A percentile compares a stretch with the other conserved stretches of the same genome.
These are phyloP conservation scores for Phytophthora hybrid DNA, from an alignment of 352 stramenopile species.

Conservation along the genomic window DNA sequence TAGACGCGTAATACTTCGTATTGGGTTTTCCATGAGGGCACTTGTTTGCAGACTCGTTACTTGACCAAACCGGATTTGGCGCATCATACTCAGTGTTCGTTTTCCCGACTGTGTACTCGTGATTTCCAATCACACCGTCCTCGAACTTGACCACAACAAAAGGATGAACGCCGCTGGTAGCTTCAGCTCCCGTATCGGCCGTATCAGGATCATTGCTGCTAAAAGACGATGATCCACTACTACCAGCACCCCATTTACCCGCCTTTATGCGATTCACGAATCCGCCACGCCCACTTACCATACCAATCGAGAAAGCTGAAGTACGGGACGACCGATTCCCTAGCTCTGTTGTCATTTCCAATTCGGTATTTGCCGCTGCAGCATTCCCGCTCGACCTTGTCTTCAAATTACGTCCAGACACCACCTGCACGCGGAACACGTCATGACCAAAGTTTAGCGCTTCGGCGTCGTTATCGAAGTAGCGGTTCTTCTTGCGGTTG, in stretches of 20 bases:
- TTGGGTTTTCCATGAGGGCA: constrained; percentile 78
- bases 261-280: constrained; percentile 83
- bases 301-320: constrained; percentile 64
- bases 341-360: constrained; percentile 34
- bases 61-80: constrained; percentile 71
- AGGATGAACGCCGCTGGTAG: constrained; percentile 47
- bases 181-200: constrained; percentile 27
- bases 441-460: constrained; percentile 84
- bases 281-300: constrained; percentile 44
- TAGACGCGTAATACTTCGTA: constrained; percentile 68
- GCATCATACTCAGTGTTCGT: constrained; percentile 90
- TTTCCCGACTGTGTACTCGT: constrained; percentile 74
- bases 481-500: constrained; percentile 76
- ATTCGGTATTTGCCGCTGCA: constrained; percentile 8
- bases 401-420: constrained; percentile 65
- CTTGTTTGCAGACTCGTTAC: constrained; percentile 66
- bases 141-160: constrained; percentile 84
- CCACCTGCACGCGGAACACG: constrained; percentile 78
- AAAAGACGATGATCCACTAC: constrained; percentile 31
- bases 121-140: constrained; percentile 53
- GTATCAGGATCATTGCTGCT: constrained; percentile 36
- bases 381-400: constrained; percentile 18
- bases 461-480: constrained; percentile 83
- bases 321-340: constrained; percentile 36
- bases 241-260: constrained; percentile 60